Conservation (phyloP, 768 basidiomycete species). For the Leccinellum albellum region DNA sequence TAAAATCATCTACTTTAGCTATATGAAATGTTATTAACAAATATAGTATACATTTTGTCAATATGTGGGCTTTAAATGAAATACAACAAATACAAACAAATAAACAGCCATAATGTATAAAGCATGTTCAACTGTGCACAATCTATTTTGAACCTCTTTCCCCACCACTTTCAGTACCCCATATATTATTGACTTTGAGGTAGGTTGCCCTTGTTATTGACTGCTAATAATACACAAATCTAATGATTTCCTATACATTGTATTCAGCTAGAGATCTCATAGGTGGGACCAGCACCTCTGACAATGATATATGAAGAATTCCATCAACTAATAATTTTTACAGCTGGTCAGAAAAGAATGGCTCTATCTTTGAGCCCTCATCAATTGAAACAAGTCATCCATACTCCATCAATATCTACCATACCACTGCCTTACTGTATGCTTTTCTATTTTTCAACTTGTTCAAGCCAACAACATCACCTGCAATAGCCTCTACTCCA, state of each 20-base stretch:
- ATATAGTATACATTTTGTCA: neutral
- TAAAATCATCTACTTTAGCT: neutral
- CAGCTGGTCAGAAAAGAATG: slow-evolving; percentile 4
- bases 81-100: neutral
- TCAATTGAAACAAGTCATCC: slow-evolving; percentile 2
- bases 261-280: neutral
- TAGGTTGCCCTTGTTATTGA: neutral
- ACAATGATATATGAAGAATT: neutral
- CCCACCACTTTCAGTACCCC: neutral
- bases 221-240: neutral
- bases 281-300: neutral
- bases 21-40: neutral
- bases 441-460: neutral
- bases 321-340: neutral
- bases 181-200: neutral
- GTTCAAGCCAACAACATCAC: neutral
- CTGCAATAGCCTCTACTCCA: slow-evolving; percentile 15
- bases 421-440: slow-evolving; percentile 12
- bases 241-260: neutral
- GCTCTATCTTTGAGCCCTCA: slow-evolving; percentile 18
- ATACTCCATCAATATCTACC: slow-evolving; percentile 1
- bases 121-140: neutral
- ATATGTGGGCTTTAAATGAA: neutral
- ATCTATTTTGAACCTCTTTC: neutral
- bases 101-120: neutral